Conservation (phyloP, 306 rosid species). For the Oemleria cerasiformis region DNA sequence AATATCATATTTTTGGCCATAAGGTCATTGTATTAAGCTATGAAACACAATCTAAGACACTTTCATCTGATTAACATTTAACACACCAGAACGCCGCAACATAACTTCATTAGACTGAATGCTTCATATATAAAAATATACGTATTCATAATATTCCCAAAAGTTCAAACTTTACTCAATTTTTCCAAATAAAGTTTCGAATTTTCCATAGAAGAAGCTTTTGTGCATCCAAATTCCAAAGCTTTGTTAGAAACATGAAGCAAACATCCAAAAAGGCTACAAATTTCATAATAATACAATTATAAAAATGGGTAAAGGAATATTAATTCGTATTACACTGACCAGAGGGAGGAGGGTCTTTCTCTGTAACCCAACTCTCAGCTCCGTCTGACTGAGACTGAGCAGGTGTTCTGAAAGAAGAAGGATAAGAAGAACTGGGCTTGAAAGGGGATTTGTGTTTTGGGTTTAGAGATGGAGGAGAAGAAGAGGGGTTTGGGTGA, state of each 20-base stretch:
- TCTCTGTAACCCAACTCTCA: constrained; percentile 46
- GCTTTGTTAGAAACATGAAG: no score
- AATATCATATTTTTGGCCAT: not conserved
- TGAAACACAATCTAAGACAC: not conserved
- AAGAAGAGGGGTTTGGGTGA: constrained; percentile 16
- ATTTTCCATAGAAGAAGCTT: not conserved
- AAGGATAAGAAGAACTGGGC: constrained; percentile 12
- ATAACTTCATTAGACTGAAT: not conserved
- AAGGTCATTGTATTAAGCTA: not conserved
- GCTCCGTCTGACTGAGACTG: constrained; percentile 48
- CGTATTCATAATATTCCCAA: not conserved
- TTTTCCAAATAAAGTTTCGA: not conserved
- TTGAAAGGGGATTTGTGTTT: constrained; percentile 41
- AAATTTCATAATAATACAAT: not conserved
- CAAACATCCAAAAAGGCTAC: not conserved
- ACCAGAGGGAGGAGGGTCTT: constrained; percentile 56
- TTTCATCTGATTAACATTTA: not conserved
- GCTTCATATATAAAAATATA: not conserved
- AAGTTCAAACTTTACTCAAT: not conserved
- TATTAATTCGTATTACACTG: not conserved
- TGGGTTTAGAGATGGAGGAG: constrained; percentile 27
- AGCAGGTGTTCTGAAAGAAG: constrained; percentile 43
- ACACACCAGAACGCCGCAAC: not conserved
- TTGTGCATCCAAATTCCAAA: no score
- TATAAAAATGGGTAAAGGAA: not conserved